Conservation (phyloP, 176 grass and related monocot species). For the Puccinellia tenuiflora region DNA sequence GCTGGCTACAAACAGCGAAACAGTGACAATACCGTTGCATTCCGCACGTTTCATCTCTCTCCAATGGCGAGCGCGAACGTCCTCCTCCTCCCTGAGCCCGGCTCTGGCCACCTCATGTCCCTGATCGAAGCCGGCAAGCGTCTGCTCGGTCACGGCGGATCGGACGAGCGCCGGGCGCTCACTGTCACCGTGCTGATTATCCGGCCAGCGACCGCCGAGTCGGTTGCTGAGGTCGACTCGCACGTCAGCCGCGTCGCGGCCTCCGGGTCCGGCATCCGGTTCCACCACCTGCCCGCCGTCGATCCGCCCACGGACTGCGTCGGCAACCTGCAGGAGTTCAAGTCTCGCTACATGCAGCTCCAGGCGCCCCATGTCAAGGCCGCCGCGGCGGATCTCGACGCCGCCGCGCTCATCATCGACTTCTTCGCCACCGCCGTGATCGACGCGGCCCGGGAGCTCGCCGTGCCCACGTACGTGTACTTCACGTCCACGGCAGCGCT, state of each 20-base stretch:
- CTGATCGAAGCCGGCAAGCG: conserved; percentile 35
- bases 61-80: conserved; percentile 15
- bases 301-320: conserved; percentile 12
- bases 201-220: conserved; percentile 32
- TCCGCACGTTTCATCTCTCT: background rate
- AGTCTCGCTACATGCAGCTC: conserved; percentile 43
- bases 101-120: conserved; percentile 53
- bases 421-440: conserved; percentile 49
- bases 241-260: conserved; percentile 24
- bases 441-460: conserved; percentile 32
- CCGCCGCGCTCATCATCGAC: conserved; percentile 48
- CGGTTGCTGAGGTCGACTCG: conserved; percentile 31
- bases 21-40: too few relatives aligned
- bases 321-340: conserved; percentile 49
- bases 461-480: conserved; percentile 52
- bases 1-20: too few relatives aligned
- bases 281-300: conserved; percentile 44
- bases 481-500: conserved; percentile 38
- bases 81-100: conserved; percentile 31
- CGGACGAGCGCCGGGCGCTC: background rate
- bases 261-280: background rate
- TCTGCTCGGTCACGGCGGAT: conserved; percentile 9
- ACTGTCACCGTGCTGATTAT: conserved; percentile 34
- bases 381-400: conserved; percentile 13
- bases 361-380: conserved; percentile 32